Evolutionary conservation across 1,284 basidiomycete species (phyloP), one percentile per base, ranked within the genome.

Genomic region (Phellopilus nigrolimitatus): DNA sequence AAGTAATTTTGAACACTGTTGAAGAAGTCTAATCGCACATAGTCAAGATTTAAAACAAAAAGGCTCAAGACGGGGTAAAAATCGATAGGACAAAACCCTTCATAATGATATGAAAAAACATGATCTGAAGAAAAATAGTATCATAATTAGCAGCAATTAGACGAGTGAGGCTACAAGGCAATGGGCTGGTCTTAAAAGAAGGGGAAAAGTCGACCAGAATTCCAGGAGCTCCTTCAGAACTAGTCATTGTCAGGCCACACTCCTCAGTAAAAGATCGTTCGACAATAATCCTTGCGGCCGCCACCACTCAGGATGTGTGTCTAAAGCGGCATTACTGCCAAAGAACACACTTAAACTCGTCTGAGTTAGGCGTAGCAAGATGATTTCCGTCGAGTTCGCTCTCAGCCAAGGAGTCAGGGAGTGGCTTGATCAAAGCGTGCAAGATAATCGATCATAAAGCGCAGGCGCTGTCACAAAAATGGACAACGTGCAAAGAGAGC

Each of bases 201-300:
- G 10, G n/a, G 31, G 31, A n/a, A n/a, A n/a, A 9, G 31, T 33
- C 3, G 6, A 9, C 10, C 10, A 3, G 31, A 33, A 3, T 33
- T 12, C 10, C 31, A 33, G 10, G 31, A 33, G 10, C 13, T 25
- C 40, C 37, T 38, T 38, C 30, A 31, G 30, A 7, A 31, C 30
- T 31, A n/a, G n/a, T 33, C 31, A n/a, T n/a, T n/a, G 31, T 12
- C 6, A 9, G 2, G 10, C 31, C 6, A 3, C n/a, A 37, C 2
- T 15, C 34, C 13, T 17, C 33, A 37, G 15, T 13, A 37, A 15
- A 41, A 36, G 24, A n/a, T 37, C 31, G n/a, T 1, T 53, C 51
- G 51, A 47, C 51, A 53, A 45, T 53, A 53, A 53, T 53, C 51
- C 51, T 53, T 53, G 51, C 51, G 51, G 51, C 51, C 51, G 51